phyloP scores from a whole-genome alignment of 2,329 filamentous ascomycete species.

The Alternaria arborescens region DNA sequence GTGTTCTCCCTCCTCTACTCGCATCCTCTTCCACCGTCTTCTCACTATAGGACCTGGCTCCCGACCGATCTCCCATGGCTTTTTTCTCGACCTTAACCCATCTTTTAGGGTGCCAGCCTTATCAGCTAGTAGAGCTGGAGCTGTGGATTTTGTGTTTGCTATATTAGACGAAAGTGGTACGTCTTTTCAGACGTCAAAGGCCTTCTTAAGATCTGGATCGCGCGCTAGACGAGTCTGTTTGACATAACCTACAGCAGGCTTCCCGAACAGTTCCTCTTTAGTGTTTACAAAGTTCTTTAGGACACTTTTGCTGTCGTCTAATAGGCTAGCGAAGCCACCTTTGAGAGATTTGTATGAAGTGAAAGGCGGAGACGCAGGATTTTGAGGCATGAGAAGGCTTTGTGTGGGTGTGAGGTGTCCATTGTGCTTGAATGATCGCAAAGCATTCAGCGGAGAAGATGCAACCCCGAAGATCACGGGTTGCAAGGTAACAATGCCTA shows the following conservation, averaged over 20 bases:
- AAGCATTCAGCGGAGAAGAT: background rate
- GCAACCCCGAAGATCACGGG: background rate
- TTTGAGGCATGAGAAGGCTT: background rate
- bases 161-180: background rate
- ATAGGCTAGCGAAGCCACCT: background rate
- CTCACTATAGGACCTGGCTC: background rate
- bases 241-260: accelerated
- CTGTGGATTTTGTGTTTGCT: too few relatives aligned
- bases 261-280: background rate
- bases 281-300: background rate
- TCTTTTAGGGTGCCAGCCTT: background rate
- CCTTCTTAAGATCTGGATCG: background rate
- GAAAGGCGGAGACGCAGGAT: background rate
- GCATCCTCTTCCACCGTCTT: background rate
- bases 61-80: background rate
- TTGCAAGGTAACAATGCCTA: background rate
- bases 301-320: background rate
- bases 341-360: background rate
- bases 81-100: background rate
- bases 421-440: background rate
- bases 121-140: background rate
- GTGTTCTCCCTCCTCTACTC: background rate
- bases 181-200: background rate
- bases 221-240: too few relatives aligned
- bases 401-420: background rate